Conservation (phyloP, 306 rosid species). For the Ceratonia siliqua region DNA sequence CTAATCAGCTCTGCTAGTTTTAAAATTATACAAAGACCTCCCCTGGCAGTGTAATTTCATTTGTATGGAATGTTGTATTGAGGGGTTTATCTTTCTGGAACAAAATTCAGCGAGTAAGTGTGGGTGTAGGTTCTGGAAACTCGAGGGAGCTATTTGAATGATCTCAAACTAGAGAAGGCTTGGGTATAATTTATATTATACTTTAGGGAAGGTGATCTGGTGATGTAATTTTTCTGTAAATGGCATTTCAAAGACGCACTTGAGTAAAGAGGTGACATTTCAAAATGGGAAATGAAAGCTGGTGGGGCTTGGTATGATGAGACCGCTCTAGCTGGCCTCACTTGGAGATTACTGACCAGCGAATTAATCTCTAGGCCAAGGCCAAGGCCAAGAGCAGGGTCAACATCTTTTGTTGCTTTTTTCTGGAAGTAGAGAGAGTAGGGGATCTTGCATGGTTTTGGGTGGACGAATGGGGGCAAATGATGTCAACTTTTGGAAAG, state of each 20-base stretch:
- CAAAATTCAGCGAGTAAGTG: background rate
- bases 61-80: too few species aligned
- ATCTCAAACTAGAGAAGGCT: background rate
- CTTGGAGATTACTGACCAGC: constrained; percentile 21
- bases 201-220: background rate
- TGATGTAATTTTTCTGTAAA: background rate
- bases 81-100: too few species aligned
- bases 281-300: background rate
- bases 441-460: constrained; percentile 13
- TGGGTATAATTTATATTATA: background rate
- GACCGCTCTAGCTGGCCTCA: constrained; percentile 11
- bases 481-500: constrained; percentile 36
- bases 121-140: background rate
- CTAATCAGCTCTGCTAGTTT: background rate
- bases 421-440: background rate
- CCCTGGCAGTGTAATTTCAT: background rate
- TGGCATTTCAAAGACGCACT: background rate
- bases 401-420: constrained; percentile 6
- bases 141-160: background rate
- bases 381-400: constrained; percentile 15
- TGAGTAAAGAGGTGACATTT: background rate
- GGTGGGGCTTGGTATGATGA: background rate
- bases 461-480: constrained; percentile 30
- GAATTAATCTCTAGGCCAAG: constrained; percentile 22
- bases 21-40: too few species aligned